Base-by-base conservation (phyloP, 179 eudicot genomes). In the Pouteria campechiana region DNA sequence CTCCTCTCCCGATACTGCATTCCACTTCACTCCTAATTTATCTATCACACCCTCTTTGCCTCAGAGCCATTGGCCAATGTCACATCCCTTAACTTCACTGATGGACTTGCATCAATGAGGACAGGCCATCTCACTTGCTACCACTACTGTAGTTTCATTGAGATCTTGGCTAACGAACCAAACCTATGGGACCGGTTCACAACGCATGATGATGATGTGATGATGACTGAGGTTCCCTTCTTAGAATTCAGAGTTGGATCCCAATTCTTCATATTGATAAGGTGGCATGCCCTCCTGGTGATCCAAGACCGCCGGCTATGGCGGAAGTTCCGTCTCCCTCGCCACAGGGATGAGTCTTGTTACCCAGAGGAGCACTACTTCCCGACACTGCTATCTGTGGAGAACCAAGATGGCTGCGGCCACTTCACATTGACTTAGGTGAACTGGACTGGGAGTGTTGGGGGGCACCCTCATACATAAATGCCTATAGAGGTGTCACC, bases 331-430 rank as follows among this genome's bases (percentile, higher is more conserved):
- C 20, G 46, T 32, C 20, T 65, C 14, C 73, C 76, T 0, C 72
- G 83, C 28, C 13, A 65, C 10, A 41, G 54, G 4, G 3, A 29
- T 6, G 63, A 65, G 19, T 51, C 83, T 15, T 76, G 83, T 60
- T 76, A 76, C 48, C 76, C 83, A 5, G 83, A 76, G 22, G 83
- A 76, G 55, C 79, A 76, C 21, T 76, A 76, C 35, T 76, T 76
- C 24, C 73, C 83, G 6, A 76, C 83, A 6, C 48, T 76, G 17
- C 39, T 76, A 35, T 52, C 61, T 6, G 63, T 76, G 76, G 65
- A 43, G 58, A 79, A 76, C 53, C 57, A 70, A 12, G 17, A 40
- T 0, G 79, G 76, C 13, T 69, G 75, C 21, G 48, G 42, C 0
- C 61, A 53, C 0, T 63, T 59, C 37, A 76, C 83, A 2, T 57